Evolutionary conservation across 164 flowering plant species (phyloP).

Genomic region (Vitis rotundifolia): DNA sequence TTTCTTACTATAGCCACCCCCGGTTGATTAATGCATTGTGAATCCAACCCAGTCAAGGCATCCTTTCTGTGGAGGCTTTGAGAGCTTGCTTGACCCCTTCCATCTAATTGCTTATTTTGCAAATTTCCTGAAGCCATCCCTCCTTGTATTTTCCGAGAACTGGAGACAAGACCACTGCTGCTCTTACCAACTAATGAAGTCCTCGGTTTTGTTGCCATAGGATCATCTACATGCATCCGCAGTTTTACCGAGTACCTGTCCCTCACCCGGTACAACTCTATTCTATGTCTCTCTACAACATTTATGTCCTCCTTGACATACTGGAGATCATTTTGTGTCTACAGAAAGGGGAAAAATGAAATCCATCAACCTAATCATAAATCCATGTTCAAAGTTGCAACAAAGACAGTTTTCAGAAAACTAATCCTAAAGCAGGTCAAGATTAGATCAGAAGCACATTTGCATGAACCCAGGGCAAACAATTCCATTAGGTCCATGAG

Average conservation of each 20-base stretch:
- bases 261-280: conserved; percentile 65
- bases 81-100: conserved; percentile 49
- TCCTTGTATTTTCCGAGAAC: conserved; percentile 47
- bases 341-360: conserved; percentile 1
- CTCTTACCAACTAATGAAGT: conserved; percentile 55
- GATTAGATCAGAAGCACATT: not conserved
- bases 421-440: not conserved
- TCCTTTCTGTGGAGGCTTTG: conserved; percentile 55
- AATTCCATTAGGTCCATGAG: not conserved
- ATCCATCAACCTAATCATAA: not conserved
- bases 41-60: conserved; percentile 60
- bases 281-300: conserved; percentile 78
- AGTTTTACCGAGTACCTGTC: conserved; percentile 71
- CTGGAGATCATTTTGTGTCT: conserved; percentile 88
- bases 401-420: not conserved
- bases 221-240: conserved; percentile 61
- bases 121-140: conserved; percentile 43
- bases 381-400: not conserved
- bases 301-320: conserved; percentile 81
- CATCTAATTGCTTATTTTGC: conserved; percentile 49
- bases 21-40: conserved; percentile 57
- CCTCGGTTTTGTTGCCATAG: conserved; percentile 39
- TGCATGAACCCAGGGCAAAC: not conserved
- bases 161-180: conserved; percentile 42
- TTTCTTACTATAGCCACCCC: conserved; percentile 67